Conservation (phyloP, 805 yeast species). For the Suhomyces sp. region DNA sequence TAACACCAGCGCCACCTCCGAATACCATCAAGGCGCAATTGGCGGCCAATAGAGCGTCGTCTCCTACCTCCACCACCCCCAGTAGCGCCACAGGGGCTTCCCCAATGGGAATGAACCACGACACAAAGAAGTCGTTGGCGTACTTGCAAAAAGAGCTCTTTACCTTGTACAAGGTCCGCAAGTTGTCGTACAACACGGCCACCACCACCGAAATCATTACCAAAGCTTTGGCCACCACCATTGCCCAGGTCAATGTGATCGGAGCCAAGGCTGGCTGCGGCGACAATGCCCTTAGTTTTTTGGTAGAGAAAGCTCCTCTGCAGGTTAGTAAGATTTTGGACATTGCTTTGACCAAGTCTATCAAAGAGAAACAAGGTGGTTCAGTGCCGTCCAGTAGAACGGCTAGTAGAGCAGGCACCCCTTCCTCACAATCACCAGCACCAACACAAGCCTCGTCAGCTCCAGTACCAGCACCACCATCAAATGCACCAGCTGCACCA, state of each 20-base stretch:
- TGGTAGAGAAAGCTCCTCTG: slow-evolving; percentile 77
- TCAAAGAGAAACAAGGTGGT: slow-evolving; percentile 42
- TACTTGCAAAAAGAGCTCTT: slow-evolving; percentile 85
- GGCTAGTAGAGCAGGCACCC: slow-evolving; percentile 10
- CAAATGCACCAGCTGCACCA: not conserved
- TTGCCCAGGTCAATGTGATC: slow-evolving; percentile 83
- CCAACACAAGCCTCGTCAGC: not conserved
- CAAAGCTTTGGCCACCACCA: slow-evolving; percentile 89
- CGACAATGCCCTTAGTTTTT: slow-evolving; percentile 72
- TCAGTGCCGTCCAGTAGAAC: slow-evolving; percentile 17
- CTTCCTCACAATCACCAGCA: slow-evolving; percentile 5
- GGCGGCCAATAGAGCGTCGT: slow-evolving; percentile 42
- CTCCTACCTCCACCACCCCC: slow-evolving; percentile 5
- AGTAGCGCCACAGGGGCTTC: slow-evolving; percentile 12
- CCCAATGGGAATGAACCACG: slow-evolving; percentile 42
- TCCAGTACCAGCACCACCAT: not conserved
- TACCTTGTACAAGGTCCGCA: slow-evolving; percentile 72
- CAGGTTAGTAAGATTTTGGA: slow-evolving; percentile 76
- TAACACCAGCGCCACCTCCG: not conserved
- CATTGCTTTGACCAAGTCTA: slow-evolving; percentile 77
- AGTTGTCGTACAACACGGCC: slow-evolving; percentile 67
- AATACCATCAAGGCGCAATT: slow-evolving; percentile 43
- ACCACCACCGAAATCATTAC: slow-evolving; percentile 83
- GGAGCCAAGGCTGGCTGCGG: slow-evolving; percentile 82
- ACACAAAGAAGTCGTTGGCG: slow-evolving; percentile 70